Evolutionary conservation across 2,329 filamentous ascomycete species (phyloP).

Genomic region (Xylaria sp.): DNA sequence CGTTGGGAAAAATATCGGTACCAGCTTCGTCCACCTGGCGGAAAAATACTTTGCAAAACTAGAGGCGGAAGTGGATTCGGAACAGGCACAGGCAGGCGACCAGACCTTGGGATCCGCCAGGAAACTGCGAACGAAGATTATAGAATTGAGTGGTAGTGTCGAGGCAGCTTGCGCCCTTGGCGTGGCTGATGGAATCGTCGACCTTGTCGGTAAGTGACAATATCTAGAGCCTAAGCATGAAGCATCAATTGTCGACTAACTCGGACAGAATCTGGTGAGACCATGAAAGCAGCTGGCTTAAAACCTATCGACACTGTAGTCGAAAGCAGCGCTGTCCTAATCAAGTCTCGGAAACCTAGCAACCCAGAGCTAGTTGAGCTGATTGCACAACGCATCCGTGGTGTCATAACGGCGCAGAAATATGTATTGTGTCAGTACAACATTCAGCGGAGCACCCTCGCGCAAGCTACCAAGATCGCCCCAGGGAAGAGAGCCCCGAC

Average conservation of each 20-base stretch:
- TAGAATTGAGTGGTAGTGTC: slow-evolving; percentile 95
- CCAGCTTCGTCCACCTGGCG: slow-evolving; percentile 90
- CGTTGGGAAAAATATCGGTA: slow-evolving; percentile 92
- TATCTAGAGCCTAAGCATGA: not conserved
- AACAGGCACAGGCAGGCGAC: slow-evolving; percentile 52
- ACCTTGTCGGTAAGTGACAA: slow-evolving; percentile 83
- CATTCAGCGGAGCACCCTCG: slow-evolving; percentile 76
- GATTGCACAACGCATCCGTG: slow-evolving; percentile 86
- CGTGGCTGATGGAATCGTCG: slow-evolving; percentile 96
- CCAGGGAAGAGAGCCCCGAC: slow-evolving; percentile 95
- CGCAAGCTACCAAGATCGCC: slow-evolving; percentile 78
- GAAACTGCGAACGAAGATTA: slow-evolving; percentile 87
- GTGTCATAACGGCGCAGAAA: slow-evolving; percentile 94
- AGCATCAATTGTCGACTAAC: slow-evolving; percentile 21
- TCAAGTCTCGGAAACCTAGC: slow-evolving; percentile 87
- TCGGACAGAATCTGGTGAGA: slow-evolving; percentile 88
- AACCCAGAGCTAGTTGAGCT: slow-evolving; percentile 84
- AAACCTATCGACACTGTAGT: slow-evolving; percentile 95
- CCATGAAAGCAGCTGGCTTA: slow-evolving; percentile 94
- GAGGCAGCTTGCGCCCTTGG: slow-evolving; percentile 96
- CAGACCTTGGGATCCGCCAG: slow-evolving; percentile 48
- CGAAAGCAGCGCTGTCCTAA: slow-evolving; percentile 86
- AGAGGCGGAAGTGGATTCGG: slow-evolving; percentile 66
- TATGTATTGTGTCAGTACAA: slow-evolving; percentile 98
- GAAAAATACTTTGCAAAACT: slow-evolving; percentile 85